A percentile compares a stretch with the other conserved stretches of the same genome.
Conservation (phyloP, 2,329 filamentous ascomycete genomes). For the Capronia americana region DNA sequence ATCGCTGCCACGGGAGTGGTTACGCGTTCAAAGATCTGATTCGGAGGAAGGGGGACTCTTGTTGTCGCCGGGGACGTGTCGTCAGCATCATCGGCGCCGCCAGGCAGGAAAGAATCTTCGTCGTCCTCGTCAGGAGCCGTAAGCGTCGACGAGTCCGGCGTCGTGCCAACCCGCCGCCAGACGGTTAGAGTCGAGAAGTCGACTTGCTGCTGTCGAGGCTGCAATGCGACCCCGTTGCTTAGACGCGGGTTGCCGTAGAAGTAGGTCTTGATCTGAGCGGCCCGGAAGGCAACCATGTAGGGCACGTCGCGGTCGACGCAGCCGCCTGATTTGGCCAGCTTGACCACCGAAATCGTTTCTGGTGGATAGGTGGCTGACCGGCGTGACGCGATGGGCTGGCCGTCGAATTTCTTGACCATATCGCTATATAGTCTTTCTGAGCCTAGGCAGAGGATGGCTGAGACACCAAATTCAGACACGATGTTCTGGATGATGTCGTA, state of each 20-base stretch:
- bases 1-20: constrained; percentile 55
- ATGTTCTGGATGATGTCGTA: constrained; percentile 84
- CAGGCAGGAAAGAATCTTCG: constrained; percentile 48
- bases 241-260: constrained; percentile 78
- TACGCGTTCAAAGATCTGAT: constrained; percentile 43
- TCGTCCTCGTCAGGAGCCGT: constrained; percentile 7
- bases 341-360: constrained; percentile 76
- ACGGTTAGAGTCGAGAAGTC: constrained; percentile 77
- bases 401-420: constrained; percentile 71
- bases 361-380: constrained; percentile 48
- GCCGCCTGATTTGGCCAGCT: constrained; percentile 83
- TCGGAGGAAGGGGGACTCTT: constrained; percentile 38
- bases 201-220: constrained; percentile 84
- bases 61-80: constrained; percentile 14
- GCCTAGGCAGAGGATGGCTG: constrained; percentile 80
- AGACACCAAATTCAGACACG: constrained; percentile 74
- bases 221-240: constrained; percentile 69
- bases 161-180: constrained; percentile 65
- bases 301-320: constrained; percentile 76
- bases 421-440: constrained; percentile 78
- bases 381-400: constrained; percentile 55
- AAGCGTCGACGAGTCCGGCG: constrained; percentile 25
- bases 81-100: constrained; percentile 45
- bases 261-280: constrained; percentile 84
- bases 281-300: constrained; percentile 75